phyloP scores from a whole-genome alignment of 148 eudicot species.

The Vaccinium macrocarpon region DNA sequence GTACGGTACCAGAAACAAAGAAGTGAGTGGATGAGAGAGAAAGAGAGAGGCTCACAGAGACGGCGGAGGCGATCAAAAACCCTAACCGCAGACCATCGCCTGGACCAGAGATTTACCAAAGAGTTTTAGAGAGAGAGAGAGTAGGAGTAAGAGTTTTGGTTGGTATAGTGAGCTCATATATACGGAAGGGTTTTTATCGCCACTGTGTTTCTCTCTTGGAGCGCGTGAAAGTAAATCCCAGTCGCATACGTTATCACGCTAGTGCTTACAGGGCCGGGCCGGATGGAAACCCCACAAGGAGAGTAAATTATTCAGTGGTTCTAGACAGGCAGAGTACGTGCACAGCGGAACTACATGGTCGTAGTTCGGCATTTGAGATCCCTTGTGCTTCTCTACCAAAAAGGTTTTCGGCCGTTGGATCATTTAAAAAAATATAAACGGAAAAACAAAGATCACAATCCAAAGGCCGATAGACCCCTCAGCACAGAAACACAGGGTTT shows the following conservation, averaged over 20 bases:
- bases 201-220: not conserved
- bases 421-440: no score
- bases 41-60: not conserved
- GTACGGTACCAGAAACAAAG: not conserved
- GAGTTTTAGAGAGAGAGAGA: not conserved
- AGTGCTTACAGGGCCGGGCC: not conserved
- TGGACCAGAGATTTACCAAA: not conserved
- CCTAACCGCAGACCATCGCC: not conserved
- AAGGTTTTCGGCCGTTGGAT: no score
- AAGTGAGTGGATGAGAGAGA: not conserved
- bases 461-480: no score
- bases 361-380: no score
- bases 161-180: not conserved
- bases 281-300: not conserved
- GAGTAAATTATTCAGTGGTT: not conserved
- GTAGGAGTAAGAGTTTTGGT: not conserved
- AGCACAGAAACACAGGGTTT: no score
- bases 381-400: no score
- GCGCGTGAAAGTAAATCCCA: not conserved
- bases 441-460: no score
- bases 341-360: no score
- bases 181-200: not conserved
- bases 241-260: not conserved
- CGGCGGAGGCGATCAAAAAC: not conserved
- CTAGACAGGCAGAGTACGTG: no score